Evolutionary conservation across 176 grass and related monocot species (phyloP).

Genomic region (Ananas comosus): DNA sequence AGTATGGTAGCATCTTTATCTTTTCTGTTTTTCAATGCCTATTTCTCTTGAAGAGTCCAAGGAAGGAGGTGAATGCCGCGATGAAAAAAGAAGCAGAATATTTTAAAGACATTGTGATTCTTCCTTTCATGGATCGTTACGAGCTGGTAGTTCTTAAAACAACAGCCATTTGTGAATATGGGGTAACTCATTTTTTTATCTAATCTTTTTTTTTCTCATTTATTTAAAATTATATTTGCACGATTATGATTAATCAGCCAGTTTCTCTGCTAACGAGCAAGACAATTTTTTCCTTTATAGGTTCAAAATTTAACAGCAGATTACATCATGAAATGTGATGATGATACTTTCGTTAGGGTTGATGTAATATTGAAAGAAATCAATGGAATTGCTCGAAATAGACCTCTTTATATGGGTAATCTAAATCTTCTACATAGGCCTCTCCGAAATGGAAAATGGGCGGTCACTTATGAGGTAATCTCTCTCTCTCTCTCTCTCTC

Average conservation of each 20-base stretch:
- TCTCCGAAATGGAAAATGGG: conserved; percentile 76
- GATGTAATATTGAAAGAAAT: conserved; percentile 70
- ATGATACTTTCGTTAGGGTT: conserved; percentile 76
- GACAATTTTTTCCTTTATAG: conserved; percentile 21
- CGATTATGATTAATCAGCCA: not conserved
- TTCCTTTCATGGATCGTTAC: conserved; percentile 86
- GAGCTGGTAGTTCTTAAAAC: conserved; percentile 98
- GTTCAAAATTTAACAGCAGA: conserved; percentile 52
- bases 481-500: not conserved
- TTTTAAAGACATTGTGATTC: conserved; percentile 74
- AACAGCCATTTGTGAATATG: conserved; percentile 80
- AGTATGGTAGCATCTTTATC: not conserved
- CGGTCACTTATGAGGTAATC: conserved; percentile 64
- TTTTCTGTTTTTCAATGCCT: conserved; percentile 1
- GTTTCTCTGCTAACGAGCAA: not conserved
- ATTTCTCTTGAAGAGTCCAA: conserved; percentile 61
- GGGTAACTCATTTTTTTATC: conserved; percentile 34
- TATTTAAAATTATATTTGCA: not conserved
- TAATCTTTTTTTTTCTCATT: not conserved
- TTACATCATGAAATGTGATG: conserved; percentile 93
- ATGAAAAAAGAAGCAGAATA: conserved; percentile 88
- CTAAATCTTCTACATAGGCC: conserved; percentile 77
- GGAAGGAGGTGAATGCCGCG: conserved; percentile 89
- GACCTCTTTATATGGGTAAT: conserved; percentile 81
- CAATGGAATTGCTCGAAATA: conserved; percentile 32